These are phyloP conservation scores for Blakeslea trispora DNA, from an alignment of 371 early-diverging fungal species.

Conservation along the genomic window DNA sequence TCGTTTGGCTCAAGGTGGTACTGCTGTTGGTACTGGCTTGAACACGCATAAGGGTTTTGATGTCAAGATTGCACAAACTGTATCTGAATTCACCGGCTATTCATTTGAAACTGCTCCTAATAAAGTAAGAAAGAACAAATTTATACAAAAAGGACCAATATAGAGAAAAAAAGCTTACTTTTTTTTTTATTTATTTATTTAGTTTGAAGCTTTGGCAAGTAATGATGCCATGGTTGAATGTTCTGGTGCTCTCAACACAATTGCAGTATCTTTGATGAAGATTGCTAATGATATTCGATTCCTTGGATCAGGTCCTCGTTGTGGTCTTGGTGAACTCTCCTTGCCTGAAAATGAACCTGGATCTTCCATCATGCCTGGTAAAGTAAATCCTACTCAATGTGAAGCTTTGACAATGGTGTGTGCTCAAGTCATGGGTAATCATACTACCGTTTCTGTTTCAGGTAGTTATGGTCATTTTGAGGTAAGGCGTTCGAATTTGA, in stretches of 20 bases:
- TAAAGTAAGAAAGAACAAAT: slow-evolving; percentile 56
- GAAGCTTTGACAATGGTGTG: slow-evolving; percentile 99
- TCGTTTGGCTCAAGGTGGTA: slow-evolving; percentile 93
- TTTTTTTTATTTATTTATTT: too few relatives aligned
- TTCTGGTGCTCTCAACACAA: slow-evolving; percentile 87
- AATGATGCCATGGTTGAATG: slow-evolving; percentile 97
- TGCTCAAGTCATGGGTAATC: slow-evolving; percentile 96
- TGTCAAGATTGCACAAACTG: slow-evolving; percentile 78
- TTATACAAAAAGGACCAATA: background rate
- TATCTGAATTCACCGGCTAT: slow-evolving; percentile 75
- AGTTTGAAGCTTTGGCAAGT: slow-evolving; percentile 95
- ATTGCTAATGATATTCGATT: slow-evolving; percentile 96
- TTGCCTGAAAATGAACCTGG: slow-evolving; percentile 98
- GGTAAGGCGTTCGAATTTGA: slow-evolving; percentile 29
- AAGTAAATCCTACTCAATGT: slow-evolving; percentile 96
- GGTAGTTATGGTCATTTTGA: slow-evolving; percentile 97
- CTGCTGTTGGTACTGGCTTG: slow-evolving; percentile 96
- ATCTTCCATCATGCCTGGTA: slow-evolving; percentile 98
- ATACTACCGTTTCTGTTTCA: slow-evolving; percentile 85
- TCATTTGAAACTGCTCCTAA: slow-evolving; percentile 94
- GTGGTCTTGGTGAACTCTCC: slow-evolving; percentile 92
- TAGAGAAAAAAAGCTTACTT: too few relatives aligned
- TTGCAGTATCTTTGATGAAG: slow-evolving; percentile 96
- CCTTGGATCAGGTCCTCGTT: slow-evolving; percentile 95
- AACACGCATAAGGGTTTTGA: slow-evolving; percentile 93